A percentile compares a stretch with the other conserved stretches of the same genome.
These are phyloP conservation scores for Aphanomyces cochlioides DNA, from an alignment of 352 stramenopile species.

Conservation along the genomic window DNA sequence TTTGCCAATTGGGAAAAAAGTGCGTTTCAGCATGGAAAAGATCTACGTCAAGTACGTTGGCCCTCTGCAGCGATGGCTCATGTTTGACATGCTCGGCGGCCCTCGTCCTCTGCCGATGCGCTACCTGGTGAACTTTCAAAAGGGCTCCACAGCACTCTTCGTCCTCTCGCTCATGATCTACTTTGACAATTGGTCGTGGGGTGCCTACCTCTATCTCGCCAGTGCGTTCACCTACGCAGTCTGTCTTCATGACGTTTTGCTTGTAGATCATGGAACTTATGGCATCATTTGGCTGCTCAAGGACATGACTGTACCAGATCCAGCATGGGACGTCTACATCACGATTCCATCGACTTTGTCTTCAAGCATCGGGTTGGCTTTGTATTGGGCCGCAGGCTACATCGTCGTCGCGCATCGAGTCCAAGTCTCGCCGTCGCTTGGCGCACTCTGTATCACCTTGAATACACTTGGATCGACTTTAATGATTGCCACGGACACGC, in stretches of 20 bases:
- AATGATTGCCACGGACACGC: constrained; percentile 22
- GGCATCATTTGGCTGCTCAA: constrained; percentile 24
- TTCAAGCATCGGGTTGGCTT: background rate
- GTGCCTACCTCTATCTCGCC: background rate
- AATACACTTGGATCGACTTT: constrained; percentile 9
- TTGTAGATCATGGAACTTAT: constrained; percentile 14
- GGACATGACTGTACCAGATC: constrained; percentile 14
- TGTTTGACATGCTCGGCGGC: constrained; percentile 10
- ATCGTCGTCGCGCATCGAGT: constrained; percentile 22
- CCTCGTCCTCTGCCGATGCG: constrained; percentile 9
- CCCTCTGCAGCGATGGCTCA: constrained; percentile 8
- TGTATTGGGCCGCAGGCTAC: constrained; percentile 27
- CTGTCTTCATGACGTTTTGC: background rate
- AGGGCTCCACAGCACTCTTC: constrained; percentile 6
- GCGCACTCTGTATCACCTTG: background rate
- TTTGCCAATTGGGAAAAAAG: too few species aligned
- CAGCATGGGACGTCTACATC: background rate
- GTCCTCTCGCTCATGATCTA: constrained; percentile 9
- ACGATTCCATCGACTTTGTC: constrained; percentile 16
- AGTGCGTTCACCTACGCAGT: background rate
- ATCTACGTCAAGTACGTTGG: background rate
- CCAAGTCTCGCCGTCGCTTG: constrained; percentile 6
- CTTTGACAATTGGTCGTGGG: constrained; percentile 24
- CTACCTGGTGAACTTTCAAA: constrained; percentile 9
- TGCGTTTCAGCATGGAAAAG: background rate